Evolutionary conservation across 805 yeast species (phyloP).

Genomic region (Monosporozyma yasuniensis): DNA sequence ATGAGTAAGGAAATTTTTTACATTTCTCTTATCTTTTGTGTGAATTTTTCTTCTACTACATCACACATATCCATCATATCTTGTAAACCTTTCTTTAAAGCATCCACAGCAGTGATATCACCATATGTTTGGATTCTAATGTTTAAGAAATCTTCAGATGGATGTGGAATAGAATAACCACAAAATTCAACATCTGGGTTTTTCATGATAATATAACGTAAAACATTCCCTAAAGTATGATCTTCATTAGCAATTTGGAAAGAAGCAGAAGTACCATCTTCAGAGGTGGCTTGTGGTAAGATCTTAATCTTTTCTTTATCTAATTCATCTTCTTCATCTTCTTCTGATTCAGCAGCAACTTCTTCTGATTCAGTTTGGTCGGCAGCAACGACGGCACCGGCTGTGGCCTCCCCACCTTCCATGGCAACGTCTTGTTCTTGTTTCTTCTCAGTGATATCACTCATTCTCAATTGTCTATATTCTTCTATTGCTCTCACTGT

Average conservation of each 20-base stretch:
- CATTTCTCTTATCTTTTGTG: conserved; percentile 50
- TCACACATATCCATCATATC: conserved; percentile 77
- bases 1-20: conserved; percentile 4
- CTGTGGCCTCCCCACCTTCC: conserved; percentile 1
- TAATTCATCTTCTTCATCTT: conserved; percentile 33
- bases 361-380: background rate
- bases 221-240: conserved; percentile 91
- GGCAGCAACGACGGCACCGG: background rate
- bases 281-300: conserved; percentile 74
- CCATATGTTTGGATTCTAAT: conserved; percentile 92
- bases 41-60: conserved; percentile 71
- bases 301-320: conserved; percentile 49
- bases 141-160: conserved; percentile 84
- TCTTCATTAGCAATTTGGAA: conserved; percentile 91
- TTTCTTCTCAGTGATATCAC: conserved; percentile 2
- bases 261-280: conserved; percentile 90
- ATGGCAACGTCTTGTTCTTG: conserved; percentile 6
- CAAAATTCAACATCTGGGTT: conserved; percentile 97
- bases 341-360: conserved; percentile 14
- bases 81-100: conserved; percentile 82
- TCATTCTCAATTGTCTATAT: conserved; percentile 4
- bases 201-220: conserved; percentile 91
- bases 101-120: conserved; percentile 77
- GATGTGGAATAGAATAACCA: conserved; percentile 97
- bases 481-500: background rate